phyloP scores from a whole-genome alignment of 2,329 filamentous ascomycete genomes.

The Fusarium bulbicola region DNA sequence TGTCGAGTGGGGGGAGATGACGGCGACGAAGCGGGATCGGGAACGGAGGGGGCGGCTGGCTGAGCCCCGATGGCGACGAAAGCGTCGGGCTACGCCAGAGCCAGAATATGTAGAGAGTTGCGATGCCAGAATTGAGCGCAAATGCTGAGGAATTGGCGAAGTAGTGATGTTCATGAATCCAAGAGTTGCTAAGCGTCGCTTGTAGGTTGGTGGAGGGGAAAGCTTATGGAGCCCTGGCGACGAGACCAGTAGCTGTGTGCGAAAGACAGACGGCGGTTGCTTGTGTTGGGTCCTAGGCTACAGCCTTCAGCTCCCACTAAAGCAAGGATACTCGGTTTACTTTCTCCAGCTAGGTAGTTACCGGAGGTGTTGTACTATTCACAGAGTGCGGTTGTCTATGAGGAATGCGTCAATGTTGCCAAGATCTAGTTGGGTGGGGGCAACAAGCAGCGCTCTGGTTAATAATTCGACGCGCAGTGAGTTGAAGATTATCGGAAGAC shows the following conservation, averaged over 20 bases:
- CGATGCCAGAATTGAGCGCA: slow-evolving; percentile 25
- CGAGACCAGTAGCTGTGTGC: slow-evolving; percentile 8
- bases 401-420: slow-evolving; percentile 29
- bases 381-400: slow-evolving; percentile 8
- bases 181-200: slow-evolving; percentile 16
- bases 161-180: slow-evolving; percentile 40
- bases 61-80: slow-evolving; percentile 35
- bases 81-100: slow-evolving; percentile 36
- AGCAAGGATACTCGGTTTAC: slow-evolving; percentile 7
- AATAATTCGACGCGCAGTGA: background rate
- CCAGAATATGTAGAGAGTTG: slow-evolving; percentile 15
- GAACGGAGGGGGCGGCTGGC: slow-evolving; percentile 31
- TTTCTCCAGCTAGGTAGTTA: background rate
- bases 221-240: slow-evolving; percentile 18
- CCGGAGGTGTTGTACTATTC: background rate
- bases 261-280: slow-evolving; percentile 17
- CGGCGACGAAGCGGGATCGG: slow-evolving; percentile 30
- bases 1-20: slow-evolving; percentile 36
- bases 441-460: background rate
- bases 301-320: slow-evolving; percentile 27
- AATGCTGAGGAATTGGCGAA: slow-evolving; percentile 31
- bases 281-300: slow-evolving; percentile 21
- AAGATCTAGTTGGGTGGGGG: slow-evolving; percentile 38
- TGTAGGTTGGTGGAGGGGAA: slow-evolving; percentile 19
- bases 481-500: slow-evolving; percentile 4